Conservation (phyloP, 2,329 filamentous ascomycete genomes). For the Hypomyces perniciosus region DNA sequence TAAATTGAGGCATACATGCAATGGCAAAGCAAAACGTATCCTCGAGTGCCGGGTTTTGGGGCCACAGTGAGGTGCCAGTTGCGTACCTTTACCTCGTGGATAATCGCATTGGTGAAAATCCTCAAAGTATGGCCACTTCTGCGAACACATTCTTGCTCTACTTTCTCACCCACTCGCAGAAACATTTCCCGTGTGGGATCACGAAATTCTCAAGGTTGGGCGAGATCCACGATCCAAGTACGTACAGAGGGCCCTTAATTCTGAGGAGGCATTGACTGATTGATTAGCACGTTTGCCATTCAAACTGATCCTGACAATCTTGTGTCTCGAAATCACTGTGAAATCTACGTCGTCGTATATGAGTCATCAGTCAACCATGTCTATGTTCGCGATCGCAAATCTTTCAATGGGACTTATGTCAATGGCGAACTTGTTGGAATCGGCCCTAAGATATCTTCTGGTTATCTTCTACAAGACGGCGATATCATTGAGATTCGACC, state of each 20-base stretch:
- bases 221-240: constrained; percentile 31
- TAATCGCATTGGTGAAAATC: constrained; percentile 18
- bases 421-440: constrained; percentile 40
- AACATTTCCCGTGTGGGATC: constrained; percentile 24
- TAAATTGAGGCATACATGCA: too few species aligned
- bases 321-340: constrained; percentile 49
- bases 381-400: constrained; percentile 52
- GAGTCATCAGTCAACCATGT: constrained; percentile 39
- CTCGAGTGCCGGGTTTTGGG: background rate
- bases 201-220: constrained; percentile 31
- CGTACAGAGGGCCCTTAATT: background rate
- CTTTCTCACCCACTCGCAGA: constrained; percentile 16
- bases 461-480: constrained; percentile 44
- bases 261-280: background rate
- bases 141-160: background rate
- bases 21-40: background rate
- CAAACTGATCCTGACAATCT: constrained; percentile 28
- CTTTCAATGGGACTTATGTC: constrained; percentile 48
- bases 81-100: constrained; percentile 23
- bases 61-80: constrained; percentile 13
- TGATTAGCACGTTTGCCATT: constrained; percentile 34
- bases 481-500: constrained; percentile 41
- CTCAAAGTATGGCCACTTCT: constrained; percentile 18
- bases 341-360: constrained; percentile 49
- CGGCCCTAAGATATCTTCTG: constrained; percentile 31